Conservation (phyloP, 345 rosid species). For the Pistacia vera region DNA sequence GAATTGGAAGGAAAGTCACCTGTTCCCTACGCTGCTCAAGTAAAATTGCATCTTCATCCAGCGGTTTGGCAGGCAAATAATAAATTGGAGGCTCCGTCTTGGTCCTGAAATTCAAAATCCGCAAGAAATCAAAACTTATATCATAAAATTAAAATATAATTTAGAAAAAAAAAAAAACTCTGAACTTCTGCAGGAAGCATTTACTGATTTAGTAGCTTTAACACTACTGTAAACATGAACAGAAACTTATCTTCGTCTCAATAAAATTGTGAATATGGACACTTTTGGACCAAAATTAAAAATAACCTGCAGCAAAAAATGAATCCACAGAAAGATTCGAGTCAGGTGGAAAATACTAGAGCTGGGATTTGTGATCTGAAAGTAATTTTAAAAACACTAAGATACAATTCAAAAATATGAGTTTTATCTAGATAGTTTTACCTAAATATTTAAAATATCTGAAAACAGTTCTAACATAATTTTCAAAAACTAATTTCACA, state of each 20-base stretch:
- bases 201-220: constrained; percentile 41
- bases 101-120: constrained; percentile 66
- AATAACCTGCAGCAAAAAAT: constrained; percentile 79
- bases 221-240: constrained; percentile 67
- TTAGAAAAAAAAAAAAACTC: constrained; percentile 6
- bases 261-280: constrained; percentile 97
- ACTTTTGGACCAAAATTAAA: constrained; percentile 98
- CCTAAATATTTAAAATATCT: no score
- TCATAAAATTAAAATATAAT: not conserved
- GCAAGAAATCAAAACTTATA: constrained; percentile 28
- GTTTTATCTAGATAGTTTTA: no score
- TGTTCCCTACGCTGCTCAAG: constrained; percentile 69
- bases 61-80: constrained; percentile 65
- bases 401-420: no score
- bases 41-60: constrained; percentile 58
- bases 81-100: constrained; percentile 86
- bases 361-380: no score
- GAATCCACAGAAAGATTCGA: constrained; percentile 1
- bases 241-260: constrained; percentile 95
- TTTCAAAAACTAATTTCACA: no score
- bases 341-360: not conserved
- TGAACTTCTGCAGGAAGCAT: constrained; percentile 36
- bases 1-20: constrained; percentile 34
- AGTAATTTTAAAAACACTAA: no score
- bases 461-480: no score